Evolutionary conservation across 139 green algal species (phyloP), one percentile per base, ranked within the genome.

Genomic region (Microglena sp.): DNA sequence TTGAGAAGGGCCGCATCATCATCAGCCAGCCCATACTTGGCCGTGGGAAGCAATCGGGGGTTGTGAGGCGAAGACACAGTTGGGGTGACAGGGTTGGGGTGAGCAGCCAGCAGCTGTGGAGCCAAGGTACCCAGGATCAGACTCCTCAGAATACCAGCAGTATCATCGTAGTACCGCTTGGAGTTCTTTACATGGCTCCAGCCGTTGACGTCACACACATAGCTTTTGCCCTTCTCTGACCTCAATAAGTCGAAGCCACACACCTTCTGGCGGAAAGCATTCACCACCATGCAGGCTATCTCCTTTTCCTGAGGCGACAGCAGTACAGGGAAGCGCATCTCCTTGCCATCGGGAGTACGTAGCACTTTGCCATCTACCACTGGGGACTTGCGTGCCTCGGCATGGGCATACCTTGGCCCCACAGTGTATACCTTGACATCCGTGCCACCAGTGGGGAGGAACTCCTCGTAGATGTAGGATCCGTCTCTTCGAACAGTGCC

Each of bases 171-270:
- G 80, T 96, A 99, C 88, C 98, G 98, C 55, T 90, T 82, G 15
- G 77, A 90, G 83, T 95, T 97, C 78, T 99, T 99, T 4, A 99
- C 94, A 62, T 98, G 97, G 60, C 68, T 89, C 92, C 91, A 98
- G 65, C 94, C 94, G 72, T 99, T 99, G 36, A 99, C 94, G 66
- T 99, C 94, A 72, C 94, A 99, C 28, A 99, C 94, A 62, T 90
- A 97, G 2, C 64, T 80, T 50, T 57, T 40, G 44, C 66, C 73
- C 28, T 62, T 58, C 44, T 78, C 71, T 5, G 57, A 75, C 15
- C 93, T 77, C 78, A 97, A 81, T 68, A 97, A 80, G 78, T 97
- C 91, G 64, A 96, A 96, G 44, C 90, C 90, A 78, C 90, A 46
- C 60, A 67, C 87, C 75, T 91, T 89, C 73, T 99, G 94, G 1